These are phyloP conservation scores for Podila minutissima DNA, from an alignment of 192 early-diverging fungal species.

Conservation along the genomic window DNA sequence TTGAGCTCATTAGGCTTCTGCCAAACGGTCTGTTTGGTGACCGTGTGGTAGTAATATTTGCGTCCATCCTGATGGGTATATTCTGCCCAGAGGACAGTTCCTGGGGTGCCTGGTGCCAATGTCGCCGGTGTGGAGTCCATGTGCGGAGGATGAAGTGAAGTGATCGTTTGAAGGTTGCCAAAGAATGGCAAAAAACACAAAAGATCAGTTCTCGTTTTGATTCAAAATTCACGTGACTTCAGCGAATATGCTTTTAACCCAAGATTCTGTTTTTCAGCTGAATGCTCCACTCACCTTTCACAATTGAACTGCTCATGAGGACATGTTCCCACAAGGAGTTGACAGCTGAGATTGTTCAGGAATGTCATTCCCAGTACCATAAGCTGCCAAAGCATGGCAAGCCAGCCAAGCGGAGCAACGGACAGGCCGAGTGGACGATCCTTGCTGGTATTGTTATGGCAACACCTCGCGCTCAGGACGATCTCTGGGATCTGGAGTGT, in stretches of 20 bases:
- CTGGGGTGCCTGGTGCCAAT: neutral
- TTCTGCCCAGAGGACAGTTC: conserved; percentile 73
- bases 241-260: neutral
- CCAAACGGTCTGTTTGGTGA: conserved; percentile 86
- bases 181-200: too few species aligned
- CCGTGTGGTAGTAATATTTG: conserved; percentile 86
- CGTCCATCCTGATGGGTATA: conserved; percentile 84
- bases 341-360: conserved; percentile 18
- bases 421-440: conserved; percentile 84
- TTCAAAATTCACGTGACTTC: neutral
- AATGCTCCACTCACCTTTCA: conserved; percentile 10
- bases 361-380: conserved; percentile 56
- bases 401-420: conserved; percentile 60
- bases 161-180: too few species aligned
- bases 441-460: conserved; percentile 77
- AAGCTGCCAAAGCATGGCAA: conserved; percentile 81
- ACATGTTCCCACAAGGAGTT: conserved; percentile 5
- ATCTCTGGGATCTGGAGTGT: conserved; percentile 37
- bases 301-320: neutral
- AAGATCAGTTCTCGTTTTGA: too few species aligned
- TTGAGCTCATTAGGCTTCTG: conserved; percentile 94
- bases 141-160: conserved; percentile 2
- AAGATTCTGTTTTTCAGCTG: neutral
- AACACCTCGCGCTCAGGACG: conserved; percentile 3
- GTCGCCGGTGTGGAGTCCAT: neutral